Base-by-base conservation (phyloP, 225 moss, liverwort and hornwort species). In the Sphagnum tenellum region DNA sequence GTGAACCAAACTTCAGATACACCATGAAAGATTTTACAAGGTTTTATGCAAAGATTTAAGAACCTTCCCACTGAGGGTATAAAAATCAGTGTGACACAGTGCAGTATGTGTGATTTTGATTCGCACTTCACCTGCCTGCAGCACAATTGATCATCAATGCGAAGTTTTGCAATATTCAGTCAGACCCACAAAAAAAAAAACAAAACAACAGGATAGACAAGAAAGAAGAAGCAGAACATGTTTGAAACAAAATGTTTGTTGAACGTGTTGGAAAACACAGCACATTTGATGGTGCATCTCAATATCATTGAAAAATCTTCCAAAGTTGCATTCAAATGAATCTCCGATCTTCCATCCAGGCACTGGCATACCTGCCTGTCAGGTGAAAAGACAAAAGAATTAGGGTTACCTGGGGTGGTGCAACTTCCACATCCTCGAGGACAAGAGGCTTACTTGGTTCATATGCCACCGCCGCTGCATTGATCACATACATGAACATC, bases 11-110 rank as follows among this genome's bases (percentile, higher is more conserved):
- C 29, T 29, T 29, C 1, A 29, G 29, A 29, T 29, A 29, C 29
- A 53, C 53, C 2, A 53, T 2, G 10, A 53, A 6, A 10, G 53
- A 7, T 64, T 56, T 74, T 63, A 44, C 12, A 59, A 59, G 44
- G 44, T 5, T 59, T 59, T n/a, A n/a, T 29, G 59, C n/a, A 14
- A n/a, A 12, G 59, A 59, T 5, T 5, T 45, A 46, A 12, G 53
- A 44, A 85, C 85, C 82, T 86, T 82, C 62, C 86, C 83, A 65
- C 86, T 86, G 67, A 86, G 83, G 10, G 86, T 79, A 69, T 80
- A 83, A 59, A 77, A 80, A 47, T 86, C 86, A 13, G 86, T 86
- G 73, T 80, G 83, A 63, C 83, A 86, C 6, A 86, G 82, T 63
- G 82, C 77, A 3, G 82, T 77, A 68, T 78, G 61, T 3, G 59